A percentile compares a stretch with the other conserved stretches of the same genome.
Conservation (phyloP, 202 grass and related monocot species). For the Hordeum pubiflorum region DNA sequence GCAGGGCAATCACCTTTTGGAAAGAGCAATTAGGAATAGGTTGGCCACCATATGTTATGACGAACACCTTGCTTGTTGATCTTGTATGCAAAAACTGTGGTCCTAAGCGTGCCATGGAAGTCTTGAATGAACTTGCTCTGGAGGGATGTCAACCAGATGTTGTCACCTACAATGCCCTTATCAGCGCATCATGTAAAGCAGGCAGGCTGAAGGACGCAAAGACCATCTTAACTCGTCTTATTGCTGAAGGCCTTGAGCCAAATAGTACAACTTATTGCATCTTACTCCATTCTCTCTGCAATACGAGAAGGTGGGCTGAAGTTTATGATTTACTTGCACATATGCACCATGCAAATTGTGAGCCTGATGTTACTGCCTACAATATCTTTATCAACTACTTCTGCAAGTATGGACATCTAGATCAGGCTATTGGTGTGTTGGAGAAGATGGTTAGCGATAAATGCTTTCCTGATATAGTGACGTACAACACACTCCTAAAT, state of each 20-base stretch:
- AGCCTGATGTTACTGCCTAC: conserved; percentile 59
- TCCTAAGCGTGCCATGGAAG: conserved; percentile 33
- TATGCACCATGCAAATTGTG: conserved; percentile 45
- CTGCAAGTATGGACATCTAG: conserved; percentile 53
- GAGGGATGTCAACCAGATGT: conserved; percentile 61
- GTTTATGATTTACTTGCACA: conserved; percentile 44
- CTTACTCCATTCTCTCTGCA: conserved; percentile 59
- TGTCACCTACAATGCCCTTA: conserved; percentile 63
- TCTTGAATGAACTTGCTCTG: conserved; percentile 51
- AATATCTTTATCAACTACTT: conserved; percentile 80
- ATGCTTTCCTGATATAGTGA: conserved; percentile 67
- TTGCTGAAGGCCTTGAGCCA: conserved; percentile 45
- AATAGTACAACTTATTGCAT: conserved; percentile 68
- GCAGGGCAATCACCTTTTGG: conserved; percentile 55
- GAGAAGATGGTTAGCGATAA: conserved; percentile 46
- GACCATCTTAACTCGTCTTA: conserved; percentile 37
- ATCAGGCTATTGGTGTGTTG: conserved; percentile 64
- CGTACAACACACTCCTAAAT: conserved; percentile 67
- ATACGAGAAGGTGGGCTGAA: conserved; percentile 49
- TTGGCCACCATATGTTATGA: conserved; percentile 56
- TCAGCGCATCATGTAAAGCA: conserved; percentile 57
- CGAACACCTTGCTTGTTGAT: conserved; percentile 60
- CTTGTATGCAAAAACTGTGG: conserved; percentile 59
- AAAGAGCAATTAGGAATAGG: conserved; percentile 55
- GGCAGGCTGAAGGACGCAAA: conserved; percentile 44